Percentiles rank a stretch among this genome's conserved stretches.
These are phyloP conservation scores for Ormosia emarginata DNA, from an alignment of 306 rosid genomes.

Conservation along the genomic window DNA sequence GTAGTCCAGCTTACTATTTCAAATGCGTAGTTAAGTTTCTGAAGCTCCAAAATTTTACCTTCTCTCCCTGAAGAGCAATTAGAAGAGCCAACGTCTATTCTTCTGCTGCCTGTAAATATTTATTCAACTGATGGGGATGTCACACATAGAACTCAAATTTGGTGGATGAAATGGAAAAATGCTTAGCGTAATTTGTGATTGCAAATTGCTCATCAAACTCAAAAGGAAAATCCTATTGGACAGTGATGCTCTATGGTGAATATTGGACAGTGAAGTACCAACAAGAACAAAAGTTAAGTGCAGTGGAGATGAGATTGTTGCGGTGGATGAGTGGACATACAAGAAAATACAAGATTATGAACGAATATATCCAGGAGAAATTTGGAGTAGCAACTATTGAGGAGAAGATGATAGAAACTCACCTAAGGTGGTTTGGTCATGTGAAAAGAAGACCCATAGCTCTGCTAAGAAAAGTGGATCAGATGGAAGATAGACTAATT, in stretches of 20 bases:
- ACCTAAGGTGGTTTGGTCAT: neutral
- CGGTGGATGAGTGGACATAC: neutral
- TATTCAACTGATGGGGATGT: neutral
- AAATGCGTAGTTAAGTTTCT: neutral
- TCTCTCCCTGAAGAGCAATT: constrained; percentile 40
- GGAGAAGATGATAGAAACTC: neutral
- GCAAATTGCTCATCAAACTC: neutral
- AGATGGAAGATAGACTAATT: neutral
- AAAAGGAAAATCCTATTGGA: neutral
- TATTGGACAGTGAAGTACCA: neutral
- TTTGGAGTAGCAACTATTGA: neutral
- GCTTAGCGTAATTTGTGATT: neutral
- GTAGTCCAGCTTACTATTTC: neutral
- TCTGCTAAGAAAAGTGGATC: neutral
- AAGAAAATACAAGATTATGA: neutral
- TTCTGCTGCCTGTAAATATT: neutral
- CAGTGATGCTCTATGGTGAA: neutral
- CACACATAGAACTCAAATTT: neutral
- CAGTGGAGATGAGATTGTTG: neutral
- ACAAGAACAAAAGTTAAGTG: neutral
- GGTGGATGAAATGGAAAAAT: neutral
- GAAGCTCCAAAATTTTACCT: constrained; percentile 32
- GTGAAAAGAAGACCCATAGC: neutral
- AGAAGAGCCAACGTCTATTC: constrained; percentile 3
- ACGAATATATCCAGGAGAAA: neutral